phyloP scores from a whole-genome alignment of 1,284 basidiomycete genomes.

The Serendipita sp. region DNA sequence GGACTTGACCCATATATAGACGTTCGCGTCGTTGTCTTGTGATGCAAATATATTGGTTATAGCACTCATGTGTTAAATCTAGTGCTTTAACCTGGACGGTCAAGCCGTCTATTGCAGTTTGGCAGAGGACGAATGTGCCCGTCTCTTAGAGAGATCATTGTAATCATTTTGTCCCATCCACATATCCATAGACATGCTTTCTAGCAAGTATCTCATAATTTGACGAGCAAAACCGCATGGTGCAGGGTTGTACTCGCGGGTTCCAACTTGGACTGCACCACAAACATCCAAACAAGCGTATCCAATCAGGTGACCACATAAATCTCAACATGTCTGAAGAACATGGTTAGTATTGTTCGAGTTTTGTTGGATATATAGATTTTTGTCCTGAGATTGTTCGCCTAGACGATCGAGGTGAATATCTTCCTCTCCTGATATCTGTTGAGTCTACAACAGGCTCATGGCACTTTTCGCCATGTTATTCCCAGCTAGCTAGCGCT shows the following conservation, averaged over 20 bases:
- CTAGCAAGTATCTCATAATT: too few relatives aligned
- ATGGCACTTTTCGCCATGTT: conserved; percentile 13
- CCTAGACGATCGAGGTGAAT: conserved; percentile 13
- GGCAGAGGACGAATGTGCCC: too few relatives aligned
- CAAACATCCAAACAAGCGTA: not conserved
- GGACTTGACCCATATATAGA: too few relatives aligned
- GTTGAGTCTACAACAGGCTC: conserved; percentile 16
- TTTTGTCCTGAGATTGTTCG: conserved; percentile 3
- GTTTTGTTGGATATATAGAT: not conserved
- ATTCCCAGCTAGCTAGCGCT: conserved; percentile 16
- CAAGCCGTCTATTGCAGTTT: too few relatives aligned
- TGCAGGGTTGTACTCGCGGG: not conserved
- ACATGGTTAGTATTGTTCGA: conserved; percentile 13
- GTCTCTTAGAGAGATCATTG: too few relatives aligned
- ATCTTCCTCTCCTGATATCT: conserved; percentile 5
- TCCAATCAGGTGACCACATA: not conserved
- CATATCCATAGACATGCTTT: too few relatives aligned
- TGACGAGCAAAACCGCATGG: not conserved
- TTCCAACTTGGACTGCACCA: not conserved
- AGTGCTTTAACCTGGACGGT: too few relatives aligned
- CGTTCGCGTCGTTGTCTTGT: too few relatives aligned
- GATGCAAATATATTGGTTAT: too few relatives aligned
- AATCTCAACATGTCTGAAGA: conserved; percentile 14
- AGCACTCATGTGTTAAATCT: too few relatives aligned
- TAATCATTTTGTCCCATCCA: too few relatives aligned